Evolutionary conservation across 108 stramenopile species (phyloP), one percentile per base, ranked within the genome.

Genomic region (Discostella pseudostelligera): DNA sequence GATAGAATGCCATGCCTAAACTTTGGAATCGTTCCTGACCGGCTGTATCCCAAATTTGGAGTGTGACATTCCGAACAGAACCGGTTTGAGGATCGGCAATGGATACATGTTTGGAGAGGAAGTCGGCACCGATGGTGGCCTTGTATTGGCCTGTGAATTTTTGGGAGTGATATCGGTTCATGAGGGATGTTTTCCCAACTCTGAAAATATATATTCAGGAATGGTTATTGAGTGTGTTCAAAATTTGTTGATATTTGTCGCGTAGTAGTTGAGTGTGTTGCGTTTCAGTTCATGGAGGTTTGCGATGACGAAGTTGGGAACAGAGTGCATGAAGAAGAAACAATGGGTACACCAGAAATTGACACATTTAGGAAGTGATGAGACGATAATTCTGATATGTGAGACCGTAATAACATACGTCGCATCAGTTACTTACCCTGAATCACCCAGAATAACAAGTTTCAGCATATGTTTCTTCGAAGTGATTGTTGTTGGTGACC

Each of bases 11-110:
- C 17, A 88, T 84, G 8, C 99, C 99, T 24, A 99, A 74, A 17
- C 84, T 86, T 76, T 98, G 95, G 79, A 99, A 99, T 46, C 97
- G 81, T 81, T 99, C 99, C 74, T 95, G 97, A 19, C 99, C 99
- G 10, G 99, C 99, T 0, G 99, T 99, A 74, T 99, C 99, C 99
- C 99, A 99, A 62, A 99, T 97, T 83, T 97, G 90, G 3, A 98
- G 74, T 26, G 91, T 97, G 21, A 96, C 95, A 59, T 85, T 70
- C 9, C 81, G 68, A 36, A 76, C 70, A 21, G 56, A 36, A 22
- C 86, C 87, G 20, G 70, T 86, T 32, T 66, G 46, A 47, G 83
- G 85, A 54, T 80, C 85, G 29, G 85, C 78, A 28, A 92, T 65
- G 28, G 83, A 83, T 45, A 95, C 79, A 25, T 97, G 94, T 65